These are phyloP conservation scores for Chlamydomonas sp. DNA, from an alignment of 139 green algal species.

Conservation along the genomic window DNA sequence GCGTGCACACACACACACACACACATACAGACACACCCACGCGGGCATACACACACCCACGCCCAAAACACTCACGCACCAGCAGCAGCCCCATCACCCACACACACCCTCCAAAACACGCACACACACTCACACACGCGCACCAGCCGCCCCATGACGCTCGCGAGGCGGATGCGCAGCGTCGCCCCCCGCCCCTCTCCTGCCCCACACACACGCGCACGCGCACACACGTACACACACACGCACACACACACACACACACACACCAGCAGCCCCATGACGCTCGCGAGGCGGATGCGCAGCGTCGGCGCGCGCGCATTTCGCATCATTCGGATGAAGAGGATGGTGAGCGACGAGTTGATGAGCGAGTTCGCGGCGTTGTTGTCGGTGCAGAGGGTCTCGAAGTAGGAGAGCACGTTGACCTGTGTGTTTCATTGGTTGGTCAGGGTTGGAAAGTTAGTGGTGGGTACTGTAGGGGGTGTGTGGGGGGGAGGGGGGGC, in stretches of 20 bases:
- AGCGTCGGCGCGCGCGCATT: conserved; percentile 42
- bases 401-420: conserved; percentile 86
- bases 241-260: neutral
- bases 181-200: conserved; percentile 40
- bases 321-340: conserved; percentile 71
- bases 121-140: neutral
- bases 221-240: conserved; percentile 5
- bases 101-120: neutral
- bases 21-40: no score
- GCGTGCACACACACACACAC: no score
- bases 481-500: no score
- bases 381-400: conserved; percentile 73
- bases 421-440: conserved; percentile 44
- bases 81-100: neutral
- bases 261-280: conserved; percentile 39
- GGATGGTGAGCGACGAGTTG: conserved; percentile 70
- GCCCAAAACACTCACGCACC: conserved; percentile 55
- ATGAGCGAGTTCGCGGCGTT: conserved; percentile 77
- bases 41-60: no score
- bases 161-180: conserved; percentile 50
- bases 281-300: conserved; percentile 50
- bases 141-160: conserved; percentile 39
- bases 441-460: neutral
- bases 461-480: no score
- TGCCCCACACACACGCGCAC: no score